Percentiles rank a stretch among this genome's conserved stretches.
These are phyloP conservation scores for Russula sp. DNA, from an alignment of 768 basidiomycete species.

Conservation along the genomic window DNA sequence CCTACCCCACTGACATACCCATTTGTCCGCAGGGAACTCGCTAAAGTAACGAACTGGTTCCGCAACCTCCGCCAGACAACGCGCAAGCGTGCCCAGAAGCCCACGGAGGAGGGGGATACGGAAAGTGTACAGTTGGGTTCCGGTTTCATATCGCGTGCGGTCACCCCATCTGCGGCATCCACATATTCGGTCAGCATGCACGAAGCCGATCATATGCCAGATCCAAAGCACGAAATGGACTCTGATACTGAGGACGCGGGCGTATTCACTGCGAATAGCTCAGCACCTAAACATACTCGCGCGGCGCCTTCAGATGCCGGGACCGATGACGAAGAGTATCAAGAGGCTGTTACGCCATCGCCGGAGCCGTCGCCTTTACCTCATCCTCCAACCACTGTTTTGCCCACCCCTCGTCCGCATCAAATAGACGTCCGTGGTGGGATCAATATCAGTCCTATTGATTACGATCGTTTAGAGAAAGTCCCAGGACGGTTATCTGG, in stretches of 20 bases:
- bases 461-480: slow-evolving; percentile 45
- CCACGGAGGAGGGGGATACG: slow-evolving; percentile 38
- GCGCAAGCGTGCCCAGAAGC: slow-evolving; percentile 57
- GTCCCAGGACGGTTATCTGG: slow-evolving; percentile 33
- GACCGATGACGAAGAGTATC: slow-evolving; percentile 50
- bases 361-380: slow-evolving; percentile 43
- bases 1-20: slow-evolving; percentile 3
- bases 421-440: slow-evolving; percentile 24
- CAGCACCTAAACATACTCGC: slow-evolving; percentile 9
- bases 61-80: slow-evolving; percentile 76
- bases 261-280: not conserved
- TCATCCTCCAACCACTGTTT: slow-evolving; percentile 18
- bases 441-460: slow-evolving; percentile 34
- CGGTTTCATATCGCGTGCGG: slow-evolving; percentile 44
- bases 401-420: slow-evolving; percentile 22
- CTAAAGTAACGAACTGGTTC: slow-evolving; percentile 87
- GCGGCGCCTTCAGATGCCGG: slow-evolving; percentile 18
- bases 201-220: slow-evolving; percentile 34
- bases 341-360: slow-evolving; percentile 68
- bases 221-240: slow-evolving; percentile 35
- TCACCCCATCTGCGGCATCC: slow-evolving; percentile 42
- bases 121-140: slow-evolving; percentile 30
- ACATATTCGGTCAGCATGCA: slow-evolving; percentile 39
- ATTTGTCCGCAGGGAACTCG: slow-evolving; percentile 48
- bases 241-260: slow-evolving; percentile 33